Conservation (phyloP, 495 filamentous ascomycete genomes). For the Cryomyces minteri region DNA sequence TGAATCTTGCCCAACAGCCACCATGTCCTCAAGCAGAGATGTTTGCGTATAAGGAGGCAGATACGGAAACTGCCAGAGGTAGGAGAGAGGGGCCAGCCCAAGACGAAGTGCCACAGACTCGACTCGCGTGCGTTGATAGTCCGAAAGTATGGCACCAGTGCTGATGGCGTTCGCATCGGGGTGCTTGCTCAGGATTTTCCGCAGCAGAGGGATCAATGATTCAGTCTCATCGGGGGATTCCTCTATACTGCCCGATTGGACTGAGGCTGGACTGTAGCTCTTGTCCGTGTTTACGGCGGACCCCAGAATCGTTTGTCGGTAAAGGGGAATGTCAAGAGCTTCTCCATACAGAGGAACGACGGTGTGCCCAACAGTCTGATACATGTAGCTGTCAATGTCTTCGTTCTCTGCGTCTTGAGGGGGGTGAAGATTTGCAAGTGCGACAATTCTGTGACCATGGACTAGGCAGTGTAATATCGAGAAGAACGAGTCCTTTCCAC, state of each 20-base stretch:
- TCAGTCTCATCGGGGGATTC: conserved; percentile 61
- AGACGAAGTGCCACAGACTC: conserved; percentile 72
- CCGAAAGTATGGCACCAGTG: conserved; percentile 81
- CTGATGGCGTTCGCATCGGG: conserved; percentile 70
- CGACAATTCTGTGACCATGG: conserved; percentile 73
- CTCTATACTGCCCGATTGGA: neutral
- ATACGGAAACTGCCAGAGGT: conserved; percentile 78
- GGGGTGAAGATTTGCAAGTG: conserved; percentile 77
- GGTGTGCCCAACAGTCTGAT: conserved; percentile 86
- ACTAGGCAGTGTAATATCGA: conserved; percentile 75
- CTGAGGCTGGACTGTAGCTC: conserved; percentile 25
- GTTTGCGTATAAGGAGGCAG: conserved; percentile 32
- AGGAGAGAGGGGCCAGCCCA: conserved; percentile 61
- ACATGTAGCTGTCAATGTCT: conserved; percentile 96
- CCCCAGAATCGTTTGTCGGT: conserved; percentile 54
- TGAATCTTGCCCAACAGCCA: conserved; percentile 52
- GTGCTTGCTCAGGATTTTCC: conserved; percentile 37
- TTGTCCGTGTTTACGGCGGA: conserved; percentile 43
- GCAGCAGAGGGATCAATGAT: conserved; percentile 55
- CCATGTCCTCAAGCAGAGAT: conserved; percentile 66
- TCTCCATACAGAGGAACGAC: conserved; percentile 70
- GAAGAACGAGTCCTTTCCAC: conserved; percentile 93
- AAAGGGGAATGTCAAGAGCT: conserved; percentile 62
- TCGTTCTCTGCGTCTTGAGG: conserved; percentile 26
- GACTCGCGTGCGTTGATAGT: conserved; percentile 86